A percentile compares a stretch with the other conserved stretches of the same genome.
phyloP scores from a whole-genome alignment of 2,329 filamentous ascomycete species.

The Aureobasidium sp. region DNA sequence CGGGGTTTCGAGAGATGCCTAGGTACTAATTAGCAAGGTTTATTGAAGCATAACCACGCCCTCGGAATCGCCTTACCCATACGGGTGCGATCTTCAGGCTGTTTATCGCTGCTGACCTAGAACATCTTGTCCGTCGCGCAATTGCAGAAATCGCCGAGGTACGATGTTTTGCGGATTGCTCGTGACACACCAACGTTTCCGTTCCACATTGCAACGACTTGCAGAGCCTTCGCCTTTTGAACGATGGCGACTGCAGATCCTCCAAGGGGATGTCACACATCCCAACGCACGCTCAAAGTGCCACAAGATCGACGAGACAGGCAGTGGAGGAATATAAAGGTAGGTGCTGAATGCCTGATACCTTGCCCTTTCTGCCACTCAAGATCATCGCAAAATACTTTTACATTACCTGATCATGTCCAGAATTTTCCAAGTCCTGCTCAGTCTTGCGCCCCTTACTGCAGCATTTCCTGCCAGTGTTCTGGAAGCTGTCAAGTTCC shows the following conservation, averaged over 20 bases:
- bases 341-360: neutral
- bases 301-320: neutral
- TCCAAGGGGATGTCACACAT: neutral
- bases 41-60: neutral
- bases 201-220: neutral
- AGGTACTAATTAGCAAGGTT: neutral
- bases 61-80: neutral
- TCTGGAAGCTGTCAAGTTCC: slow-evolving; percentile 2
- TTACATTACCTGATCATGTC: neutral
- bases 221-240: neutral
- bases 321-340: neutral
- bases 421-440: neutral
- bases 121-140: neutral
- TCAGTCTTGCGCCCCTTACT: neutral
- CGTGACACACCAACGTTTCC: neutral
- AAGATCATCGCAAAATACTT: neutral
- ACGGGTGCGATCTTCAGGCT: neutral
- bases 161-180: neutral
- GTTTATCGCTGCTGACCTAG: neutral
- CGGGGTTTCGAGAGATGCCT: neutral
- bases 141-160: neutral
- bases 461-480: neutral
- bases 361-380: neutral
- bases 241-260: neutral
- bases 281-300: neutral